These are phyloP conservation scores for Diutina sp. DNA, from an alignment of 1,139 yeast genomes.

Conservation along the genomic window DNA sequence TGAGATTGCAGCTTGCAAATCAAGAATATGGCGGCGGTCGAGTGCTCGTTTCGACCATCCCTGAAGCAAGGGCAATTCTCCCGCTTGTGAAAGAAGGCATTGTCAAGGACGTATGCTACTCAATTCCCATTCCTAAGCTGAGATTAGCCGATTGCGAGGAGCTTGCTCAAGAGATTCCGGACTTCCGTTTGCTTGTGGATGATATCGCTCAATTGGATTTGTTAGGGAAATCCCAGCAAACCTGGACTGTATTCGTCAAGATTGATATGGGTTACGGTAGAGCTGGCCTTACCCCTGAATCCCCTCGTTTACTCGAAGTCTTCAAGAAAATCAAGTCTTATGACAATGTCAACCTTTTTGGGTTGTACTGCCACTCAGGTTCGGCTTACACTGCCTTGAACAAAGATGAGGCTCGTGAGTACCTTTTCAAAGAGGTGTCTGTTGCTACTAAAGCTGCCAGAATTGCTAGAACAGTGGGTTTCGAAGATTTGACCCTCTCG, in stretches of 20 bases:
- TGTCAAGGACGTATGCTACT: conserved; percentile 50
- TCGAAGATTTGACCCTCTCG: conserved; percentile 27
- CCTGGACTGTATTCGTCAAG: conserved; percentile 45
- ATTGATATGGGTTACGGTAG: conserved; percentile 50
- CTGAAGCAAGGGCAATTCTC: conserved; percentile 48
- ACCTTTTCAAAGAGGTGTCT: conserved; percentile 39
- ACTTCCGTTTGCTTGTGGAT: conserved; percentile 51
- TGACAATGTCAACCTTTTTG: conserved; percentile 33
- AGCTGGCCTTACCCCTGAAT: conserved; percentile 40
- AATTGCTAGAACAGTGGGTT: conserved; percentile 7
- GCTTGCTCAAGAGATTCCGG: conserved; percentile 25
- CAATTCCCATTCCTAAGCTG: conserved; percentile 53
- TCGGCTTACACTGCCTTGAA: conserved; percentile 48
- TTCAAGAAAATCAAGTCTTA: conserved; percentile 7
- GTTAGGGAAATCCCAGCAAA: conserved; percentile 19
- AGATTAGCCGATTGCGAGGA: conserved; percentile 38
- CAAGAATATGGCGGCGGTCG: conserved; percentile 16
- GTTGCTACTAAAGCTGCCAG: conserved; percentile 45
- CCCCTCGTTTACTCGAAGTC: conserved; percentile 16
- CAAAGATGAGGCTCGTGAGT: conserved; percentile 33
- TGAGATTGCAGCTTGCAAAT: conserved; percentile 14
- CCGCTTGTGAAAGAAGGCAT: conserved; percentile 30
- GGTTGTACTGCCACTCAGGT: conserved; percentile 75
- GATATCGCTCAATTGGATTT: conserved; percentile 40
- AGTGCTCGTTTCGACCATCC: conserved; percentile 59